Percentiles rank a stretch among this genome's conserved stretches.
Evolutionary conservation across 352 stramenopile species (phyloP).

Genomic region (Globisporangium takayamanum): DNA sequence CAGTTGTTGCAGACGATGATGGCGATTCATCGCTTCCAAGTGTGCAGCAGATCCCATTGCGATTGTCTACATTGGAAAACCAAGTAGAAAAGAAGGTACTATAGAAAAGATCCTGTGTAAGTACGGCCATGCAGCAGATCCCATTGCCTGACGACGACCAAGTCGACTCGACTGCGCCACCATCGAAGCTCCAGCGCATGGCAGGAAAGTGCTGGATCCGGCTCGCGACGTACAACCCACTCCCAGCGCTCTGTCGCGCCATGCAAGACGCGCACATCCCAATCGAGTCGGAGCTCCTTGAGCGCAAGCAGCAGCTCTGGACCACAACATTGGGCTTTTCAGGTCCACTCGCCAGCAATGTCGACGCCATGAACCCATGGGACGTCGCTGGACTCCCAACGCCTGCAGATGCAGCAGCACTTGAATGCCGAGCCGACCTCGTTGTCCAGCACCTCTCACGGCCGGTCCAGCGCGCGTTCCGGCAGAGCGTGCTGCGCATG

Average conservation of each 20-base stretch:
- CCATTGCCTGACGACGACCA: not conserved
- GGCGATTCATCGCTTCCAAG: not conserved
- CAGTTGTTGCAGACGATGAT: not conserved
- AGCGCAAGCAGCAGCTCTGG: not conserved
- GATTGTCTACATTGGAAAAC: too few relatives aligned
- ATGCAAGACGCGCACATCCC: conserved; percentile 14
- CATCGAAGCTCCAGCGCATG: conserved; percentile 1
- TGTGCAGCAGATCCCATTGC: not conserved
- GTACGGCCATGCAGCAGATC: too few relatives aligned
- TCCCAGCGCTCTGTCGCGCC: conserved; percentile 9
- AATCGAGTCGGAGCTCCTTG: not conserved
- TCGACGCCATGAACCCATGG: too few relatives aligned
- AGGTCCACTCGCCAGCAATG: not conserved
- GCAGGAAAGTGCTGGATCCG: conserved; percentile 13
- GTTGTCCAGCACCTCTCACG: conserved; percentile 6
- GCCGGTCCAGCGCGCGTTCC: conserved; percentile 17
- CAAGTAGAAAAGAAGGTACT: too few relatives aligned
- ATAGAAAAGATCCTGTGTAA: too few relatives aligned
- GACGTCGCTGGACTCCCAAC: too few relatives aligned
- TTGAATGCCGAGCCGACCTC: conserved; percentile 3
- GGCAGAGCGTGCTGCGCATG: conserved; percentile 11
- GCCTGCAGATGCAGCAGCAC: not conserved
- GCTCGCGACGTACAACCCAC: conserved; percentile 11
- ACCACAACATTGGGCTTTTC: not conserved
- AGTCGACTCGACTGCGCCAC: not conserved